These are phyloP conservation scores for Salpingoeca rosetta DNA, from an alignment of 78 protist genomes.

Conservation along the genomic window DNA sequence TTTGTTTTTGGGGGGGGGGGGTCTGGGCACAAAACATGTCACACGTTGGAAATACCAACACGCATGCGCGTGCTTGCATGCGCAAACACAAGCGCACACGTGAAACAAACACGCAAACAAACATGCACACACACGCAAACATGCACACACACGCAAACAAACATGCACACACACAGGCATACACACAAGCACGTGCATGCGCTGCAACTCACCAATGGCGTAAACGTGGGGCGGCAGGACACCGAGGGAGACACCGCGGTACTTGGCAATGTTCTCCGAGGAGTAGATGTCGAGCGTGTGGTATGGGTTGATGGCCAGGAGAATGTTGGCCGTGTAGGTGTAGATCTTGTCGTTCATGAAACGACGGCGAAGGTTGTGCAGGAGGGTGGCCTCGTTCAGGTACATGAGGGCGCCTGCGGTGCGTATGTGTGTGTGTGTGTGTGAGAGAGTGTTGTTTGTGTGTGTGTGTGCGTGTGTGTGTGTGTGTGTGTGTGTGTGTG, in stretches of 20 bases:
- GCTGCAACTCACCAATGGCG: slow-evolving; percentile 68
- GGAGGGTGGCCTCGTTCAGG: slow-evolving; percentile 13
- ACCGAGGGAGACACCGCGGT: slow-evolving; percentile 53
- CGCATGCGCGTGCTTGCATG: not conserved
- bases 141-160: too few relatives aligned
- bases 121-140: not conserved
- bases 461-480: too few relatives aligned
- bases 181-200: too few relatives aligned
- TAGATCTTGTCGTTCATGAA: not conserved
- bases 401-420: not conserved
- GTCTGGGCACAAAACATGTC: too few relatives aligned
- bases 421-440: too few relatives aligned
- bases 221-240: slow-evolving; percentile 78
- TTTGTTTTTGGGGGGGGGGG: not conserved
- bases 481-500: too few relatives aligned
- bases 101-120: too few relatives aligned
- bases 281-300: slow-evolving; percentile 1
- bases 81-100: not conserved
- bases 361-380: not conserved
- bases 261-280: not conserved
- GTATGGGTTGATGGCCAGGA: slow-evolving; percentile 36
- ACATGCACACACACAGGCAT: too few relatives aligned
- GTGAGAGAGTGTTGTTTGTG: too few relatives aligned
- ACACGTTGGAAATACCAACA: not conserved
- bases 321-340: slow-evolving; percentile 29